Evolutionary conservation across 805 yeast species (phyloP), one percentile per base, ranked within the genome.

Genomic region (Candida tibetensis): DNA sequence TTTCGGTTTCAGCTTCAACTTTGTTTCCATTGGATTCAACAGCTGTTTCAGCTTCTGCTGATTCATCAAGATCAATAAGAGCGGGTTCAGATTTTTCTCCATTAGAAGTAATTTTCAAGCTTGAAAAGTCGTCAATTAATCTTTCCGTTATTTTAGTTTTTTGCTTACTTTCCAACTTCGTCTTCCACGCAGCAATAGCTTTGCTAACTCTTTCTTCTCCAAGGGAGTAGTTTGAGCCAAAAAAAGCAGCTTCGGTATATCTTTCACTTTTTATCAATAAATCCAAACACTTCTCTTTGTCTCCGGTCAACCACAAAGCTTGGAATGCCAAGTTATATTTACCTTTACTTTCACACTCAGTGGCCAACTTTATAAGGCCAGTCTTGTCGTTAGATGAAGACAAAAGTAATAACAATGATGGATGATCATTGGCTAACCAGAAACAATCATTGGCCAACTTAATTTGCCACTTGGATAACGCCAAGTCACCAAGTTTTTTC

Each of bases 281-380:
- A 16, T 77, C 76, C 38, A 81, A 71, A 48, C 90, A 84, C 29
- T 72, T 69, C 13, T 67, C 64, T 27, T 79, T 69, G 55, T 88
- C 85, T 28, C 95, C 91, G 22, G 82, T 76, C 38, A 81, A 69
- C 98, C 98, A 93, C 60, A 81, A 80, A 9, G 96, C 84, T 57
- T 86, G 88, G 71, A 89, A 93, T 17, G 98, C 95, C 41, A 90
- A 70, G 60, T 93, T 93, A 63, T 80, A 86, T 58, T 83, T 83
- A 34, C 97, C 97, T 31, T 69, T 73, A n/a, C 59, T 66, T 49
- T 75, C 79, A 34, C 96, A 90, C 32, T 66, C 63, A 39, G 71
- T 69, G 4, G 93, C 95, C 27, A 91, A 72, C 39, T 69, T 66
- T 15, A 66, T 58, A 45, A 93, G 74, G 28, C 79, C 83, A 7